Evolutionary conservation across 129 eudicot genomes (phyloP).

Genomic region (Oenanthe sinensis): DNA sequence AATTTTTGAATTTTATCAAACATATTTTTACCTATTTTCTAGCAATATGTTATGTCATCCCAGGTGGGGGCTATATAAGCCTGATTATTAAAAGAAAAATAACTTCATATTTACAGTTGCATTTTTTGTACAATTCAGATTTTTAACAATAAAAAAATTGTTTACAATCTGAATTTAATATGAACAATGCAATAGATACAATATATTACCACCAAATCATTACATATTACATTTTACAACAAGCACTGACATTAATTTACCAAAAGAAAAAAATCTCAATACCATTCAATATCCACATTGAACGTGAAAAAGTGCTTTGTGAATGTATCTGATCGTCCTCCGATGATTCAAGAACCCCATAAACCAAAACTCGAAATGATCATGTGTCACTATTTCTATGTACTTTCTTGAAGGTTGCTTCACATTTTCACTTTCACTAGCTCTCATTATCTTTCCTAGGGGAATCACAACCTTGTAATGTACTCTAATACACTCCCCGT

Average conservation of each 20-base stretch:
- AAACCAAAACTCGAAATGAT: conserved; percentile 37
- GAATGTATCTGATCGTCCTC: conserved; percentile 19
- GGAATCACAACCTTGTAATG: conserved; percentile 26
- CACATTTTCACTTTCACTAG: conserved; percentile 12
- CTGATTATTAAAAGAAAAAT: too few relatives aligned
- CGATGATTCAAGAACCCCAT: conserved; percentile 12
- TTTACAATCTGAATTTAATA: too few relatives aligned
- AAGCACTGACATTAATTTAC: neutral
- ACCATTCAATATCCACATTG: neutral
- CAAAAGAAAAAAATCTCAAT: neutral
- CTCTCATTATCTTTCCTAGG: conserved; percentile 16
- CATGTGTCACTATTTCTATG: conserved; percentile 23
- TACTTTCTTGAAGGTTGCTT: conserved; percentile 28
- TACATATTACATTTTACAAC: neutral
- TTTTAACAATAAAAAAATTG: too few relatives aligned
- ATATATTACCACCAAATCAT: neutral
- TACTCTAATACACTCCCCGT: conserved; percentile 2
- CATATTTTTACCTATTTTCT: too few relatives aligned
- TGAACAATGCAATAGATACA: neutral
- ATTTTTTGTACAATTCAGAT: too few relatives aligned
- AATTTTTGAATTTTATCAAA: too few relatives aligned
- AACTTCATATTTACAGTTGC: too few relatives aligned
- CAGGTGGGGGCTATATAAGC: too few relatives aligned
- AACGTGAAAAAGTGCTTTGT: conserved; percentile 5
- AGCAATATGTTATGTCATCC: too few relatives aligned